These are phyloP conservation scores for Exophiala sp. DNA, from an alignment of 2,329 filamentous ascomycete genomes.

Conservation along the genomic window DNA sequence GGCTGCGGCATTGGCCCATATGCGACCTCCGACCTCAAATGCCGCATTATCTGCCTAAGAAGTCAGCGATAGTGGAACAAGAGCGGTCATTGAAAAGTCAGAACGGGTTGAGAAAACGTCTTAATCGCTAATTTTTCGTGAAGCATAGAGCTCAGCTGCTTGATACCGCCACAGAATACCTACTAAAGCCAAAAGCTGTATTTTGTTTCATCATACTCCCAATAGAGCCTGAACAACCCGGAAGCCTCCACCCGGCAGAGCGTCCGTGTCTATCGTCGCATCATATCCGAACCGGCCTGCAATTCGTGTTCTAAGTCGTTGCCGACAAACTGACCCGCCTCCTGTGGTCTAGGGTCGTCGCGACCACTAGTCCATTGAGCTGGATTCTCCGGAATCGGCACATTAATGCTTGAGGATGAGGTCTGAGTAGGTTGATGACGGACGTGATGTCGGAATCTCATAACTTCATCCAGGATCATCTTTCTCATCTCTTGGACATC, in stretches of 20 bases:
- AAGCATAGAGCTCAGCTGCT: no score
- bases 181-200: neutral
- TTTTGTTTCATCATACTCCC: constrained; percentile 8
- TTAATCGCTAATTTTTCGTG: no score
- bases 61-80: no score
- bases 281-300: constrained; percentile 56
- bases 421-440: constrained; percentile 44
- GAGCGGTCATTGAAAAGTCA: no score
- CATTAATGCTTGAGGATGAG: constrained; percentile 37
- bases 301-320: constrained; percentile 50
- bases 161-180: no score
- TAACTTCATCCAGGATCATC: constrained; percentile 96
- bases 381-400: constrained; percentile 62
- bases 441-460: constrained; percentile 69
- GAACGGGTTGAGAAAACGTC: no score
- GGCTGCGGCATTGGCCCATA: no score
- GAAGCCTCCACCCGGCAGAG: neutral
- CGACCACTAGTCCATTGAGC: constrained; percentile 50
- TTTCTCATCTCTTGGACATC: constrained; percentile 92
- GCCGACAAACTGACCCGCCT: constrained; percentile 42
- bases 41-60: no score
- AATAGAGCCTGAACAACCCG: neutral
- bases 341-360: constrained; percentile 62
- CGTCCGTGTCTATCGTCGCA: constrained; percentile 26
- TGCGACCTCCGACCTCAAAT: no score